Evolutionary conservation across 495 filamentous ascomycete genomes (phyloP), one percentile per base, ranked within the genome.

Genomic region (Hypomontagnella submonticulosa): DNA sequence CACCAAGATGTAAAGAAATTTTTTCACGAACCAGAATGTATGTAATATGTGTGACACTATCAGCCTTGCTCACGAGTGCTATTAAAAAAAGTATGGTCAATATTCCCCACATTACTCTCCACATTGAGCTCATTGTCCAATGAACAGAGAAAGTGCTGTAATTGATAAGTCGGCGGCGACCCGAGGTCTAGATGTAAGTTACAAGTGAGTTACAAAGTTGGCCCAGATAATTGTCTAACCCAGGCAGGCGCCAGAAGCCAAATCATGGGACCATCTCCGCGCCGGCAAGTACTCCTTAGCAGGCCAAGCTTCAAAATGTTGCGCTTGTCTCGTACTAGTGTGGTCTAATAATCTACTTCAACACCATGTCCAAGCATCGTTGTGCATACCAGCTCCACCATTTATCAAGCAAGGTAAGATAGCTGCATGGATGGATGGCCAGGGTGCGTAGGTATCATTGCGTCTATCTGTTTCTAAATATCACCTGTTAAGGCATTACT

Each of bases 31-130:
- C 10, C 12, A 3, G 23, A n/a, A 18, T 5, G 27, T 57, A 47
- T 57, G 52, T 61, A 58, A 58, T 58, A 61, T 7, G 64, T 52
- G 64, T 61, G 64, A 62, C 64, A 67, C 23, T 57, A 61, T 67
- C 64, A 67, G 59, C 65, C 65, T 68, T 50, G 65, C 30, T 63
- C 65, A 49, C 53, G 49, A 34, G 43, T 30, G 9, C 38, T 37
- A 40, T 18, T n/a, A n/a, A 40, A 44, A 44, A 55, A 36, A 5
- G 20, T 23, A 53, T 38, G 42, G 15, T 20, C 40, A 48, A 23
- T 49, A 49, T 30, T 27, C 23, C 23, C 23, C 23, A 27, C 42
- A 55, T 13, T 4, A 18, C 32, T 63, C 58, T 42, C 64, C 65
- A 68, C 58, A 55, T 50, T 9, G 15, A 30, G 50, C 34, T 42